Percentiles rank a stretch among this genome's conserved stretches.
These are phyloP conservation scores for Yamadazyma kanchanaburiensis DNA, from an alignment of 1,139 yeast genomes.

Conservation along the genomic window DNA sequence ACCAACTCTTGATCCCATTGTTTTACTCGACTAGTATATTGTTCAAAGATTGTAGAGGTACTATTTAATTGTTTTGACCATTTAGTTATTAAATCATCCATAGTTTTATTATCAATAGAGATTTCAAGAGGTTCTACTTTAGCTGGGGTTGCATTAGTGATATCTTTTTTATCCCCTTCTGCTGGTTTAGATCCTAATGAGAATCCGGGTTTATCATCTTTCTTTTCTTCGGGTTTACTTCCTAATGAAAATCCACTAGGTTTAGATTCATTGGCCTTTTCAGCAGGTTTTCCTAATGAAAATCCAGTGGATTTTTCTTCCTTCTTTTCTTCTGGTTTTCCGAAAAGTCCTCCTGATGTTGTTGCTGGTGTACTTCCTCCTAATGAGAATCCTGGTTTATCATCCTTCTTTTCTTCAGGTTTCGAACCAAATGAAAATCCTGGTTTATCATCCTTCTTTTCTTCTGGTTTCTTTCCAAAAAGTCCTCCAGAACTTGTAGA, in stretches of 20 bases:
- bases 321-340: constrained; percentile 21
- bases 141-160: constrained; percentile 26
- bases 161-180: constrained; percentile 18
- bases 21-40: constrained; percentile 72
- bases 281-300: constrained; percentile 19
- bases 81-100: constrained; percentile 87
- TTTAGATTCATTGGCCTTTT: constrained; percentile 21
- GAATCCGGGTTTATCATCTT: constrained; percentile 15
- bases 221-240: constrained; percentile 17
- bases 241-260: constrained; percentile 23
- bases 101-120: constrained; percentile 82
- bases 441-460: constrained; percentile 20
- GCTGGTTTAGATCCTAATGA: constrained; percentile 19
- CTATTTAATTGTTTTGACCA: constrained; percentile 87
- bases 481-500: constrained; percentile 14
- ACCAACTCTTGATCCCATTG: constrained; percentile 85
- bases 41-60: constrained; percentile 69
- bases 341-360: constrained; percentile 16
- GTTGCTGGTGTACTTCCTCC: constrained; percentile 17
- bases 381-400: constrained; percentile 20
- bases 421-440: constrained; percentile 21
- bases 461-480: constrained; percentile 16
- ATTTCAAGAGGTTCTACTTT: constrained; percentile 65
- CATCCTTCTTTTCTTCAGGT: constrained; percentile 20
- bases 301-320: constrained; percentile 14